Base-by-base conservation (phyloP, 2,329 filamentous ascomycete genomes). In the Rhexocercosporidium sp. region DNA sequence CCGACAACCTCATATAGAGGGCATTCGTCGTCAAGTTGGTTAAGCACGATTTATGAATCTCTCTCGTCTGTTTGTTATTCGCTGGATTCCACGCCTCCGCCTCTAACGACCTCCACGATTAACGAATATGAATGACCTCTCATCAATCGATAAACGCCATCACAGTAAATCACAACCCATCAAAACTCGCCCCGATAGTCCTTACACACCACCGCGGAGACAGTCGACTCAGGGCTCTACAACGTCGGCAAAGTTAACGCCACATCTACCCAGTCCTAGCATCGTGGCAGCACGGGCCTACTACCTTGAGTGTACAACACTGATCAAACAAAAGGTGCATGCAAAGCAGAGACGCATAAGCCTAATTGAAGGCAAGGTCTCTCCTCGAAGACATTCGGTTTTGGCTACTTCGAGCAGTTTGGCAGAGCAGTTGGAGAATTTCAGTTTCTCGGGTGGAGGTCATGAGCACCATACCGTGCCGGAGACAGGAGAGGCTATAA, bases 241-340 rank as follows among this genome's bases (percentile, higher is more conserved):
- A 5, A 41, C 56, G 11, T 44, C 60, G 8, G 22, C 34, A n/a
- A 59, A 56, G 34, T 62, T 41, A 20, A 65, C 62, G 53, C 16
- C 59, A 20, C 27, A 66, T 31, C 56, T 75, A 12, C 71, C 72
- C 14, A 75, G 71, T 61, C 74, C 75, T 37, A 75, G 66, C 53
- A 62, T 74, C 6, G 62, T 72, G 11, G 72, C 72, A 65, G 75
- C 74, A 57, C 74, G 65, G 59, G 69, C 74, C 7, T 76, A 71
- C 61, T 72, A 66, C 59, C 59, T 71, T 12, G 67, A 74, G 47
- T 60, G 63, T 14, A 49, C 69, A 64, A 60, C 62, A 62, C 65
- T 66, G 63, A 69, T 68, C 47, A 66, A 59, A 22, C 51, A 54
- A 39, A 51, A 62, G 8, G n/a, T 20, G 37, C 59, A 66, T 54